Evolutionary conservation across 2,329 filamentous ascomycete genomes (phyloP), one percentile per base, ranked within the genome.

Genomic region (Zasmidium angulare): DNA sequence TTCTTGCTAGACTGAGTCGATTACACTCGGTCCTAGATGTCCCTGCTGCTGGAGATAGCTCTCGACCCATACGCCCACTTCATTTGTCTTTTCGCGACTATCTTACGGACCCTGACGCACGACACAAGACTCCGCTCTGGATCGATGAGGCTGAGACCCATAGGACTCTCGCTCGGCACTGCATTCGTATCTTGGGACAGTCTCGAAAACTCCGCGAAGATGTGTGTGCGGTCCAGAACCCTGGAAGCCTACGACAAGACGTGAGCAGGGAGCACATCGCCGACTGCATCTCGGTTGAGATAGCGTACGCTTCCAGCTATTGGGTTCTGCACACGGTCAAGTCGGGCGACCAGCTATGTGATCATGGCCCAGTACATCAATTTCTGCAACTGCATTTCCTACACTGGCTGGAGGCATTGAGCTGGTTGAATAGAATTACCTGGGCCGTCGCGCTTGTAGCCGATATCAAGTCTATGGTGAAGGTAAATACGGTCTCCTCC

Each of bases 381-480:
- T 81, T 81, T 60, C 64, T 81, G 3, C 59, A 67, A 12, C 10
- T 60, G 14, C 73, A 79, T 62, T 68, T 79, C 53, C 75, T 80
- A 2, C 67, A 80, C 54, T 81, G 76, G 78, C 66, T 82, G 2
- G 78, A 81, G 57, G 73, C 75, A 29, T 69, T 80, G 1, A 75
- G 75, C 49, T 69, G 78, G 3, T 59, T 76, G 17, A 49, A 55
- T 10, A 60, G n/a, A 64, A 40, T 62, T 72, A 6, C 61, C 63
- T 49, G 65, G 56, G 74, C 36, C 2, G 52, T 60, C 46, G 3
- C 10, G 19, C 21, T 23, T n/a, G 6, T 55, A 7, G 49, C 7
- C n/a, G 24, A 29, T 17, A n/a, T 55, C 14, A 9, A 49, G 21
- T n/a, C 53, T 4, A 7, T 31, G 7, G 46, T 55, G 2, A 17